Conservation (phyloP, 441 rosid genomes). For the Geranium incanum region DNA sequence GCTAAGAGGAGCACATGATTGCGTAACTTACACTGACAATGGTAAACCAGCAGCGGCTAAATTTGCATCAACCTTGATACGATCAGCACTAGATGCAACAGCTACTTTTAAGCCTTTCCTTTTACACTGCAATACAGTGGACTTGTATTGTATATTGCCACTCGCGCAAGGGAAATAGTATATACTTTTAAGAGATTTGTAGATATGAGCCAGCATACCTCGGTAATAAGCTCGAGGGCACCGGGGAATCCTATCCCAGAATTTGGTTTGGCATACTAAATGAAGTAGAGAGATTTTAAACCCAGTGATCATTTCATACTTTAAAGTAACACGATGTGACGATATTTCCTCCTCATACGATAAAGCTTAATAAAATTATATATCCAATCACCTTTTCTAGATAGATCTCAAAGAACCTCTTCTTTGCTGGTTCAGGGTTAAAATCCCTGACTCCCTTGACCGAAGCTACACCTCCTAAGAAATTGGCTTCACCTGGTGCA, state of each 20-base stretch:
- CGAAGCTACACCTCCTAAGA: slow-evolving; percentile 86
- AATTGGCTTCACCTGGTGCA: slow-evolving; percentile 75
- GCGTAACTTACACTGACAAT: slow-evolving; percentile 50
- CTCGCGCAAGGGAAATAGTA: slow-evolving; percentile 1
- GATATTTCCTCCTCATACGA: slow-evolving; percentile 3
- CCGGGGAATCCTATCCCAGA: slow-evolving; percentile 94
- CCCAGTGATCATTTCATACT: slow-evolving; percentile 2
- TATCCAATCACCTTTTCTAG: slow-evolving; percentile 55
- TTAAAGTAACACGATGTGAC: background rate
- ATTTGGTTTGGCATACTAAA: slow-evolving; percentile 86
- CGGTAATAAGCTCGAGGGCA: slow-evolving; percentile 76
- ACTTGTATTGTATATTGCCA: slow-evolving; percentile 13
- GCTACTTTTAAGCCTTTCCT: slow-evolving; percentile 85
- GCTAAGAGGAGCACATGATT: background rate
- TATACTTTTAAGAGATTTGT: slow-evolving; percentile 10
- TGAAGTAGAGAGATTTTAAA: slow-evolving; percentile 10
- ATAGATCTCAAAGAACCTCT: slow-evolving; percentile 86
- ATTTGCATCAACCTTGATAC: slow-evolving; percentile 92
- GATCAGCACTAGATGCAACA: slow-evolving; percentile 96
- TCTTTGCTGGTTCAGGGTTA: slow-evolving; percentile 58
- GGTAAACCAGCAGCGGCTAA: slow-evolving; percentile 81
- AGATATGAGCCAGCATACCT: slow-evolving; percentile 37
- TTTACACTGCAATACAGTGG: slow-evolving; percentile 56
- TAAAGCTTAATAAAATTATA: slow-evolving; percentile 7
- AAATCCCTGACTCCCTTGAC: slow-evolving; percentile 67